Evolutionary conservation across 2,329 filamentous ascomycete species (phyloP).

Genomic region (Sordariomycetes sp.): DNA sequence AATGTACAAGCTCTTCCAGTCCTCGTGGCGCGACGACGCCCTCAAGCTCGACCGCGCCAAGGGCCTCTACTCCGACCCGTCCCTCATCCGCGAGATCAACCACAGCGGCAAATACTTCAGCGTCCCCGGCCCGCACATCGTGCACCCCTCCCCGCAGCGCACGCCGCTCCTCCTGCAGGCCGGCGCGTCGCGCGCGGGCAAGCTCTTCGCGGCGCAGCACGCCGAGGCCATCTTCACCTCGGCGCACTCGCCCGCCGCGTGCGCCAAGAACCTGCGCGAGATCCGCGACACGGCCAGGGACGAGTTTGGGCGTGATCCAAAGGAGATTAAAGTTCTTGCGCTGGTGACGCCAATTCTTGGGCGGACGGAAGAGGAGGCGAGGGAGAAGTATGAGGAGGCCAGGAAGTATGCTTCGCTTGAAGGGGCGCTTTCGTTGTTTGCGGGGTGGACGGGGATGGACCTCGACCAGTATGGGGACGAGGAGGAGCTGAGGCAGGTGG

Average conservation of each 20-base stretch:
- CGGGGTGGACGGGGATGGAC: constrained; percentile 59
- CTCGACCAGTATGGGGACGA: constrained; percentile 50
- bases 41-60: constrained; percentile 47
- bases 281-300: constrained; percentile 44
- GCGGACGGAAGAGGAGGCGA: constrained; percentile 53
- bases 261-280: constrained; percentile 51
- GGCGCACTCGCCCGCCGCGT: constrained; percentile 50
- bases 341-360: constrained; percentile 57
- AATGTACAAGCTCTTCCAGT: constrained; percentile 57
- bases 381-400: constrained; percentile 51
- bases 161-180: constrained; percentile 62
- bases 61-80: constrained; percentile 42
- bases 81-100: constrained; percentile 52
- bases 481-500: constrained; percentile 50
- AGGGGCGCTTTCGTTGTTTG: constrained; percentile 60
- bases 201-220: constrained; percentile 56
- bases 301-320: constrained; percentile 44
- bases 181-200: constrained; percentile 55
- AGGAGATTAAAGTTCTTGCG: constrained; percentile 56
- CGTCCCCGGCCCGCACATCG: constrained; percentile 55
- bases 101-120: constrained; percentile 54
- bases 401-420: constrained; percentile 47
- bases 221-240: constrained; percentile 64
- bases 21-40: constrained; percentile 57
- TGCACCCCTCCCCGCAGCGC: constrained; percentile 55